These are phyloP conservation scores for Strobilomyces confusus DNA, from an alignment of 768 basidiomycete genomes.

Conservation along the genomic window DNA sequence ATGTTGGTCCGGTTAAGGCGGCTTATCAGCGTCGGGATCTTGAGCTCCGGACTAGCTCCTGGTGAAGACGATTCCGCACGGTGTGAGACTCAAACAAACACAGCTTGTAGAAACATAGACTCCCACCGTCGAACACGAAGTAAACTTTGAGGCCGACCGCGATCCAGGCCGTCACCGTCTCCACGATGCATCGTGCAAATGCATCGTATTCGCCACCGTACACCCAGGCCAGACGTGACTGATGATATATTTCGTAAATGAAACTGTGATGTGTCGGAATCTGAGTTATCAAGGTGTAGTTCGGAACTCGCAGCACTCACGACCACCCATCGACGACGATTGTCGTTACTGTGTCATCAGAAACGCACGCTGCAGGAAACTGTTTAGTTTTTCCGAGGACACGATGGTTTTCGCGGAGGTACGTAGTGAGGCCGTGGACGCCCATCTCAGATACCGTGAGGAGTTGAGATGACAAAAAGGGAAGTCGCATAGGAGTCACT, in stretches of 20 bases:
- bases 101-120: constrained; percentile 15
- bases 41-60: constrained; percentile 72
- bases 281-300: background rate
- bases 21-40: constrained; percentile 62
- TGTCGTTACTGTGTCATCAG: constrained; percentile 29
- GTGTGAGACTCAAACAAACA: constrained; percentile 11
- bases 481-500: too few relatives aligned
- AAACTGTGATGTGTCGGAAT: constrained; percentile 44
- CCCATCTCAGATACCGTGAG: constrained; percentile 35
- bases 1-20: constrained; percentile 57
- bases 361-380: constrained; percentile 17
- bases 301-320: constrained; percentile 45
- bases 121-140: constrained; percentile 80
- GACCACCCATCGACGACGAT: constrained; percentile 85
- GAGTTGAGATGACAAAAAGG: constrained; percentile 2
- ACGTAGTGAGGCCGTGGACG: constrained; percentile 50
- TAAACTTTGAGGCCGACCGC: constrained; percentile 57
- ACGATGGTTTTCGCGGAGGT: constrained; percentile 44
- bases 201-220: constrained; percentile 78
- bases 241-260: constrained; percentile 63
- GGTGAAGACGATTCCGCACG: background rate
- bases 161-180: constrained; percentile 64
- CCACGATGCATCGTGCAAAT: constrained; percentile 46
- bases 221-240: constrained; percentile 71
- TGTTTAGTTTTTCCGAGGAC: constrained; percentile 36